Conservation (phyloP, 108 stramenopile genomes). For the Pseudonitzschia pungens region DNA sequence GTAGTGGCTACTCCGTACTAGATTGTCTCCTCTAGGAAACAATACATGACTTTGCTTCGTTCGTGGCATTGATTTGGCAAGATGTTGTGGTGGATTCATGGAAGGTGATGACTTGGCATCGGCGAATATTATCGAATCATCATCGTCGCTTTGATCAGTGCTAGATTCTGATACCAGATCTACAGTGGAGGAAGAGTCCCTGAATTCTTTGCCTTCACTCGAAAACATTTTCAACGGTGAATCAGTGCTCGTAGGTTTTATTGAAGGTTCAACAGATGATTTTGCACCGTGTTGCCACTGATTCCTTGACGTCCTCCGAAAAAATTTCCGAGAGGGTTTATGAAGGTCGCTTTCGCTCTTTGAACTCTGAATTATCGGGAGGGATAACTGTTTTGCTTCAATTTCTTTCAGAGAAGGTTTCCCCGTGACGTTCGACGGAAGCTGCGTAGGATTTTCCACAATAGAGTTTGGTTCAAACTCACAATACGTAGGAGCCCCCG, state of each 20-base stretch:
- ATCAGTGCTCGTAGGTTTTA: not conserved
- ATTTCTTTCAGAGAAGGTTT: not conserved
- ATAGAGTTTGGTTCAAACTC: slow-evolving; percentile 16
- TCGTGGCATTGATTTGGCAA: not conserved
- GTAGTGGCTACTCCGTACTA: not conserved
- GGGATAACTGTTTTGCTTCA: slow-evolving; percentile 8
- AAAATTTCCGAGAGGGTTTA: not conserved
- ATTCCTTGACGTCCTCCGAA: not conserved
- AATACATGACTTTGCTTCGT: not conserved
- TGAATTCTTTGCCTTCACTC: not conserved
- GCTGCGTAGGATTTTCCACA: slow-evolving; percentile 1
- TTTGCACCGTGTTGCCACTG: not conserved
- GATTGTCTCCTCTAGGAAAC: not conserved
- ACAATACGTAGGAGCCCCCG: not conserved
- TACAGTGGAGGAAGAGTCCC: not conserved
- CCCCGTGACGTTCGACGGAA: not conserved
- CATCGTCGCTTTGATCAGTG: not conserved
- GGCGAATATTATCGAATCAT: not conserved
- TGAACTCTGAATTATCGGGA: slow-evolving; percentile 7
- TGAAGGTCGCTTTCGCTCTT: not conserved
- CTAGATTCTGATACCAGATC: not conserved
- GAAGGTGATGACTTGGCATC: not conserved
- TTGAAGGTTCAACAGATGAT: not conserved
- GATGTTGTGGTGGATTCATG: not conserved
- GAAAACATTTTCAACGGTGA: not conserved